Evolutionary conservation across 257 asterid genomes (phyloP).

Genomic region (Capsicum pubescens): DNA sequence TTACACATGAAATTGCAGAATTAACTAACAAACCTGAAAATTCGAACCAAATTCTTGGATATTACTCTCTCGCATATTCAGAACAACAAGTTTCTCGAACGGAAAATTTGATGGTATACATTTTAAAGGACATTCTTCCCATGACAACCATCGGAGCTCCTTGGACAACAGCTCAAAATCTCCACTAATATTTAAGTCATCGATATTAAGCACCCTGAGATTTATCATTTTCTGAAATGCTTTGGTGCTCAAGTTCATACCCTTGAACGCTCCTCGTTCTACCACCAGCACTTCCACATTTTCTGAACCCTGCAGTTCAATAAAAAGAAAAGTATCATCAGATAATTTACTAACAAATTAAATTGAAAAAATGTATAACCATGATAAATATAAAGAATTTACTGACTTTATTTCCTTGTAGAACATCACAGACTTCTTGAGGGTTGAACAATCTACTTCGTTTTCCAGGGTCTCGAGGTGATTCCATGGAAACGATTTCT

Average conservation of each 20-base stretch:
- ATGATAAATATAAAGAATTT: no score
- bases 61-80: background rate
- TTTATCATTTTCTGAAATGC: conserved; percentile 5
- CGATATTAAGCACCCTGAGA: background rate
- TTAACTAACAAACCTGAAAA: background rate
- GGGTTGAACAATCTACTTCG: no score
- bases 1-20: background rate
- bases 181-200: background rate
- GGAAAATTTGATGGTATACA: background rate
- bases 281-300: conserved; percentile 11
- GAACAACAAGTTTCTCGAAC: background rate
- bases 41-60: background rate
- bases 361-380: background rate
- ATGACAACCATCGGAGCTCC: conserved; percentile 15
- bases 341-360: background rate
- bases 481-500: no score
- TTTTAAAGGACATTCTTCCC: background rate
- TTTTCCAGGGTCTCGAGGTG: no score
- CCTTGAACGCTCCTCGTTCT: background rate
- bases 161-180: background rate
- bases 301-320: conserved; percentile 14
- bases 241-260: background rate
- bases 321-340: background rate
- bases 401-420: no score
- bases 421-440: no score